Evolutionary conservation across 257 asterid species (phyloP), one percentile per base, ranked within the genome.

Genomic region (Striga asiatica): DNA sequence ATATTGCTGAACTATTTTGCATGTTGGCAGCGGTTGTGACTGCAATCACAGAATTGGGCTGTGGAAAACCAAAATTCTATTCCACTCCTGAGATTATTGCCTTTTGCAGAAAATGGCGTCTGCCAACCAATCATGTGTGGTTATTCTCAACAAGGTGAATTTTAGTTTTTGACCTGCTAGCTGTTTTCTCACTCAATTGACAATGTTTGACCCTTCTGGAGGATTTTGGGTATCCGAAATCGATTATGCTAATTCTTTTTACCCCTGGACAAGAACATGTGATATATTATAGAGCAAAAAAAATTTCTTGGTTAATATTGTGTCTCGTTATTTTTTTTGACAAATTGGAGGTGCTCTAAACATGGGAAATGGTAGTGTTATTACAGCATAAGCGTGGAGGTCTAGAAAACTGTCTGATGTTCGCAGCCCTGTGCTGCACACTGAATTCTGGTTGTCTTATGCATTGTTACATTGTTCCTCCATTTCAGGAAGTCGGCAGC

Each of bases 111-210:
- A 79, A 84, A 71, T 87, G 98, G 98, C 77, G 88, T 47, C 76
- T 91, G 39, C 96, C 98, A 50, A 84, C 96, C 58, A 91, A 91
- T 66, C 96, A 91, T 34, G 78, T 91, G 54, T 91, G 98, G 98
- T 75, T 91, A 73, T 84, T 87, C 71, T 84, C 96, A 63, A 84
- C 98, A 62, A 88, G 96, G 98, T 91, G 55, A 64, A 60, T 21
- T 65, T 47, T 66, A 24, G 64, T 42, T 13, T 59, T 12, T 58
- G 27, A 43, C 51, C 23, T 50, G 22, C 28, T 50, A 16, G 23
- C 39, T 50, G 56, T 12, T 50, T 25, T 50, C 18, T 18, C 16
- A 21, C 23, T 29, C 23, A 10, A 22, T 32, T 47, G 17, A 11
- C 18, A 22, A 20, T 22, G 53, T 20, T 47, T 47, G 53, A n/a